Percentiles rank a stretch among this genome's conserved stretches.
Conservation (phyloP, 163 green algal species). For the Chloromonas sp. region DNA sequence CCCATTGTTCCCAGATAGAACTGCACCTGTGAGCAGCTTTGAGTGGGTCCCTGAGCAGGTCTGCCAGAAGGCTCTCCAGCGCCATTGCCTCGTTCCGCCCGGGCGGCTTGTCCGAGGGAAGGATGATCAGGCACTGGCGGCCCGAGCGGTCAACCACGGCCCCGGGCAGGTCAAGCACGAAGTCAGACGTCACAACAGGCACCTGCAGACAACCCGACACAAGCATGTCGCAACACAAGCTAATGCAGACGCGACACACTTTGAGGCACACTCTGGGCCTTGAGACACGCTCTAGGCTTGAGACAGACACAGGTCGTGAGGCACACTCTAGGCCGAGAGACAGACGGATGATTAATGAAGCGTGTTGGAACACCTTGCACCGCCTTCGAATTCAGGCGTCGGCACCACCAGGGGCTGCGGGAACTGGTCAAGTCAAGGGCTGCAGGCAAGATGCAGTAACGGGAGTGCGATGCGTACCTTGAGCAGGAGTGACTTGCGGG, state of each 20-base stretch:
- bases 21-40: constrained; percentile 9
- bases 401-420: not conserved
- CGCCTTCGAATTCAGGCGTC: not conserved
- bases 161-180: constrained; percentile 20
- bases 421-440: not conserved
- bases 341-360: too few species aligned
- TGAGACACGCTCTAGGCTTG: too few species aligned
- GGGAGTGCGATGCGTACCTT: not conserved
- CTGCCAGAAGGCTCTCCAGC: constrained; percentile 36
- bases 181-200: not conserved
- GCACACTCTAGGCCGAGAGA: too few species aligned
- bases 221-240: not conserved
- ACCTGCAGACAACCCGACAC: not conserved
- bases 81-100: constrained; percentile 34
- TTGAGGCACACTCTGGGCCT: too few species aligned
- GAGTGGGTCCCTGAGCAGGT: constrained; percentile 31
- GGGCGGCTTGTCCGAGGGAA: constrained; percentile 45
- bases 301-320: too few species aligned
- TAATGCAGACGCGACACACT: not conserved
- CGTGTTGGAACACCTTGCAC: too few species aligned
- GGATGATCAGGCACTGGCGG: constrained; percentile 43
- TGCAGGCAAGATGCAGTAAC: too few species aligned
- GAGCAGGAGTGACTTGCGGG: constrained; percentile 1
- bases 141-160: constrained; percentile 21
- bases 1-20: too few species aligned